Percentiles rank a stretch among this genome's conserved stretches.
These are phyloP conservation scores for Acanthamoeba triangularis DNA, from an alignment of 208 protist species.

Conservation along the genomic window DNA sequence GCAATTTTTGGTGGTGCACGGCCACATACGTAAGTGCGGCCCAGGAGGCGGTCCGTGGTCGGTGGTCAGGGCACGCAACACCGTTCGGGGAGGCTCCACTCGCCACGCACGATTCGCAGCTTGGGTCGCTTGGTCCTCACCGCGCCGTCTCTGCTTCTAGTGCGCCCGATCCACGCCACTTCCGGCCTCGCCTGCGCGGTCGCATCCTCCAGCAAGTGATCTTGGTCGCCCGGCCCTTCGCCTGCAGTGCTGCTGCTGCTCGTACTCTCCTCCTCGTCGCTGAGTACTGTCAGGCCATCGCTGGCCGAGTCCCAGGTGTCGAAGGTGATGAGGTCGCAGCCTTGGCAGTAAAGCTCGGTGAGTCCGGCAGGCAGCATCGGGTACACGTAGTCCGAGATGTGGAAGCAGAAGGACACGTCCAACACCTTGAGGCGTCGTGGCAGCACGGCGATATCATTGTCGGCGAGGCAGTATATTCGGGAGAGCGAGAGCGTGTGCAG, in stretches of 20 bases:
- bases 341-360: conserved; percentile 13
- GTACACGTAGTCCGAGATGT: conserved; percentile 3
- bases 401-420: conserved; percentile 50
- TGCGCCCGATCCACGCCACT: background rate
- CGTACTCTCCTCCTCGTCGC: background rate
- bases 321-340: conserved; percentile 45
- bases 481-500: conserved; percentile 29
- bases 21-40: no score
- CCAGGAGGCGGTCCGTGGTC: no score
- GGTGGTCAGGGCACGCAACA: background rate
- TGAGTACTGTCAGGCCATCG: background rate
- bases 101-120: conserved; percentile 23
- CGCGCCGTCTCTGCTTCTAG: background rate
- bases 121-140: background rate
- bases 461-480: background rate
- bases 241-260: background rate
- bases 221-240: background rate
- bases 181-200: background rate
- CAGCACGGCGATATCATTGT: conserved; percentile 3
- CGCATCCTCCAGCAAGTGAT: background rate
- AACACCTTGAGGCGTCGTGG: background rate
- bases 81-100: background rate
- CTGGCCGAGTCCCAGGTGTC: background rate
- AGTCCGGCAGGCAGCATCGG: background rate
- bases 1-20: no score